phyloP scores from a whole-genome alignment of 257 asterid genomes.

The Ajuga chamaepitys region DNA sequence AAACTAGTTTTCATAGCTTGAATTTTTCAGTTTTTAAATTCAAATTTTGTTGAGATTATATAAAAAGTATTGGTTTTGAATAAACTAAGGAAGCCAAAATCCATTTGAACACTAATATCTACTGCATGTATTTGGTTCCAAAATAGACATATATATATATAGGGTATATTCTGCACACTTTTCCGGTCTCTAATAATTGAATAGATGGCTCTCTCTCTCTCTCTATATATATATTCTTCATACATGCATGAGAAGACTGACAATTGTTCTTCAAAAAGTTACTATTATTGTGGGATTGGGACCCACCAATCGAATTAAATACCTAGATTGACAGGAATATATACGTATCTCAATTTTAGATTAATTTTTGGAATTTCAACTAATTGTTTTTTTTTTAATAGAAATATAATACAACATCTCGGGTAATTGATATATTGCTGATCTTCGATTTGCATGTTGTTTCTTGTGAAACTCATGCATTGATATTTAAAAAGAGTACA shows the following conservation, averaged over 20 bases:
- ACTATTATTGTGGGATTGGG: constrained; percentile 1
- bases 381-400: too few relatives aligned
- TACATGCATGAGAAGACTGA: background rate
- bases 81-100: constrained; percentile 18
- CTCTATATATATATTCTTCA: too few relatives aligned
- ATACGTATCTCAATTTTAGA: background rate
- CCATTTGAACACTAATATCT: background rate
- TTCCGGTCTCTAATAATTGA: constrained; percentile 19
- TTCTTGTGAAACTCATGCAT: too few relatives aligned
- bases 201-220: background rate
- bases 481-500: too few relatives aligned
- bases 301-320: background rate
- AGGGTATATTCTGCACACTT: constrained; percentile 25
- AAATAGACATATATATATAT: background rate
- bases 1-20: too few relatives aligned
- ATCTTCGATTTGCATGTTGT: too few relatives aligned
- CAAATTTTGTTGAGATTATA: too few relatives aligned
- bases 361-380: too few relatives aligned
- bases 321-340: constrained; percentile 15
- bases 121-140: background rate
- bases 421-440: too few relatives aligned
- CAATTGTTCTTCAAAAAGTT: background rate
- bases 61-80: too few relatives aligned
- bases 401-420: background rate
- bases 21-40: too few relatives aligned